These are phyloP conservation scores for maize (Zea mays) DNA, from an alignment of 176 grass and related monocot genomes.

Conservation along the genomic window DNA sequence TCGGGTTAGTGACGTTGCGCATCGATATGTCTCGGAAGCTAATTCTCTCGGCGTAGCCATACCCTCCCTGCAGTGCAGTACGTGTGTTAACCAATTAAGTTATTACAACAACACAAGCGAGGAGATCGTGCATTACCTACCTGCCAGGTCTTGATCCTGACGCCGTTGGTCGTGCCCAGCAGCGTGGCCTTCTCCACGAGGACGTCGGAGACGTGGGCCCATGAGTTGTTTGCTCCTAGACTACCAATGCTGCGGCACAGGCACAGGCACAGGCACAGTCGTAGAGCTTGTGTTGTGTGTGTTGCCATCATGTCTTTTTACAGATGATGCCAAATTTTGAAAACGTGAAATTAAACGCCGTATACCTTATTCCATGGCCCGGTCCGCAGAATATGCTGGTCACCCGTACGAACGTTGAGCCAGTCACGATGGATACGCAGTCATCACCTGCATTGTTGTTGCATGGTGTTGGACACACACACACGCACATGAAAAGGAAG, in stretches of 20 bases:
- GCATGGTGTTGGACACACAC: too few relatives aligned
- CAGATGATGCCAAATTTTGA: too few relatives aligned
- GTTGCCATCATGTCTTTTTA: too few relatives aligned
- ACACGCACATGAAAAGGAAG: too few relatives aligned
- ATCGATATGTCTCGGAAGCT: slow-evolving; percentile 61
- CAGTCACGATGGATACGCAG: slow-evolving; percentile 82
- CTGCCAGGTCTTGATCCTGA: slow-evolving; percentile 95
- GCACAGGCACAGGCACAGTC: too few relatives aligned
- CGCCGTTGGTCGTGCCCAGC: slow-evolving; percentile 74
- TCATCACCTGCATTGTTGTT: slow-evolving; percentile 59
- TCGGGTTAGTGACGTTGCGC: slow-evolving; percentile 58
- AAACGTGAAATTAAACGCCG: too few relatives aligned
- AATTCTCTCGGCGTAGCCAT: slow-evolving; percentile 64
- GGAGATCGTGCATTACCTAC: slow-evolving; percentile 57
- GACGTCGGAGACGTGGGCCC: slow-evolving; percentile 69
- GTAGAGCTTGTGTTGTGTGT: too few relatives aligned
- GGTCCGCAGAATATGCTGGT: slow-evolving; percentile 66
- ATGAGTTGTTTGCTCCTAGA: slow-evolving; percentile 56
- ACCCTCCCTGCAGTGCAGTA: slow-evolving; percentile 40
- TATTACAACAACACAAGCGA: background rate
- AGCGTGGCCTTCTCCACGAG: slow-evolving; percentile 62
- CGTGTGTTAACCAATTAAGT: too few relatives aligned
- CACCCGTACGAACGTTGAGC: slow-evolving; percentile 51
- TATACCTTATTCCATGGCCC: slow-evolving; percentile 72
- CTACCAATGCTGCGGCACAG: slow-evolving; percentile 65